phyloP scores from a whole-genome alignment of 2,329 filamentous ascomycete species.

The Orbilia blumenaviensis region DNA sequence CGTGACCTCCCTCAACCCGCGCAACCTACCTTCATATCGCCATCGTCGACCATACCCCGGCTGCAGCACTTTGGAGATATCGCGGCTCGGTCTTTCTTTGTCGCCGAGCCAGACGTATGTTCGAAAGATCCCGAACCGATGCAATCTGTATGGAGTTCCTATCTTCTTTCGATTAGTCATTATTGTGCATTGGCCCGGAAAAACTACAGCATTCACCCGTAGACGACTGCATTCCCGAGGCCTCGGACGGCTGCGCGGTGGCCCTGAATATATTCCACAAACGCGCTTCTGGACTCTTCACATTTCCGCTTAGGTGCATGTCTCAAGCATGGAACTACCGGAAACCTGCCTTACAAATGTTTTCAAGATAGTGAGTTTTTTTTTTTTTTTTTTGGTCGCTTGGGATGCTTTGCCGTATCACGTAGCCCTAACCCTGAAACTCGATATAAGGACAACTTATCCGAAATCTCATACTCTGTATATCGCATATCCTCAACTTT shows the following conservation, averaged over 20 bases:
- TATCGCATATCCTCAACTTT: constrained; percentile 47
- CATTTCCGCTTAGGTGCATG: constrained; percentile 51
- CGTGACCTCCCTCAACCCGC: constrained; percentile 7
- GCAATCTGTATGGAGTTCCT: constrained; percentile 51
- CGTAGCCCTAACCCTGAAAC: constrained; percentile 25
- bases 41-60: constrained; percentile 9
- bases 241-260: constrained; percentile 52
- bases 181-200: constrained; percentile 36
- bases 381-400: too few relatives aligned
- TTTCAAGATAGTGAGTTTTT: constrained; percentile 53
- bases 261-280: constrained; percentile 29
- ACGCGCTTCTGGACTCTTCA: constrained; percentile 34
- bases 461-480: constrained; percentile 48
- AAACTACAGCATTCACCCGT: constrained; percentile 49
- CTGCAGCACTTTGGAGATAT: constrained; percentile 18
- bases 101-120: constrained; percentile 27
- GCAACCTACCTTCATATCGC: constrained; percentile 14
- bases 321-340: constrained; percentile 53
- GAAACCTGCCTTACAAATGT: constrained; percentile 54
- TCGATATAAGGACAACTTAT: constrained; percentile 48
- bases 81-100: neutral
- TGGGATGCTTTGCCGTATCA: neutral
- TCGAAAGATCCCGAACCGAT: constrained; percentile 53
- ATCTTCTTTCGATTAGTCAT: constrained; percentile 47
- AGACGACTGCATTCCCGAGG: constrained; percentile 46